Percentiles rank a stretch among this genome's conserved stretches.
These are phyloP conservation scores for Sisymbrium irio DNA, from an alignment of 345 rosid genomes.

Conservation along the genomic window DNA sequence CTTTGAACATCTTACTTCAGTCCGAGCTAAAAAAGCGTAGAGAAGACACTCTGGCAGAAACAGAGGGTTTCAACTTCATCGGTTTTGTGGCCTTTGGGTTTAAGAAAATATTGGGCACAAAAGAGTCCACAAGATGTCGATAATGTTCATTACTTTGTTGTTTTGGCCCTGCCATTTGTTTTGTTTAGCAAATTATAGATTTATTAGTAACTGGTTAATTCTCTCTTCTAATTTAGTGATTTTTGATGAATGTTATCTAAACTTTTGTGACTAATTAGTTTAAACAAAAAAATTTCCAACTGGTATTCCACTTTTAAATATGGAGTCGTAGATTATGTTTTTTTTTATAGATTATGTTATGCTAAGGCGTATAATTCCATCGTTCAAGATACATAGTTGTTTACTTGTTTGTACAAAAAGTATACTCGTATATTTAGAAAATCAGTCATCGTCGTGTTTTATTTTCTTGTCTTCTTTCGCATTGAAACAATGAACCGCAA, in stretches of 20 bases:
- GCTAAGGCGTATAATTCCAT: background rate
- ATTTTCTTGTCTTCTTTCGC: background rate
- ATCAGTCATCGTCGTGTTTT: background rate
- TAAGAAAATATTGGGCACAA: background rate
- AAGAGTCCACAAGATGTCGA: slow-evolving; percentile 16
- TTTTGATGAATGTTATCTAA: background rate
- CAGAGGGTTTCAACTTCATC: background rate
- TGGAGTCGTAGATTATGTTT: background rate
- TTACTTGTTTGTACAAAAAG: background rate
- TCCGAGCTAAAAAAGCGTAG: no score
- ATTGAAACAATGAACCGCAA: background rate
- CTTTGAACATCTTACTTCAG: background rate
- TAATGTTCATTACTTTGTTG: background rate
- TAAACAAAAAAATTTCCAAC: background rate
- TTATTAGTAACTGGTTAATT: background rate
- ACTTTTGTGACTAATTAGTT: background rate
- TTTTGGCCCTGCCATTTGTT: background rate
- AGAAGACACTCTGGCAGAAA: background rate
- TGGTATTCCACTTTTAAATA: background rate
- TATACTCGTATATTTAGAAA: background rate
- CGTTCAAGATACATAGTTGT: background rate
- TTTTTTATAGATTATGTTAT: background rate
- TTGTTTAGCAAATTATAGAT: no score
- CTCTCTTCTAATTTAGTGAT: background rate
- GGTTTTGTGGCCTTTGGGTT: slow-evolving; percentile 11